These are phyloP conservation scores for Begonia loranthoides DNA, from an alignment of 306 rosid genomes.

Conservation along the genomic window DNA sequence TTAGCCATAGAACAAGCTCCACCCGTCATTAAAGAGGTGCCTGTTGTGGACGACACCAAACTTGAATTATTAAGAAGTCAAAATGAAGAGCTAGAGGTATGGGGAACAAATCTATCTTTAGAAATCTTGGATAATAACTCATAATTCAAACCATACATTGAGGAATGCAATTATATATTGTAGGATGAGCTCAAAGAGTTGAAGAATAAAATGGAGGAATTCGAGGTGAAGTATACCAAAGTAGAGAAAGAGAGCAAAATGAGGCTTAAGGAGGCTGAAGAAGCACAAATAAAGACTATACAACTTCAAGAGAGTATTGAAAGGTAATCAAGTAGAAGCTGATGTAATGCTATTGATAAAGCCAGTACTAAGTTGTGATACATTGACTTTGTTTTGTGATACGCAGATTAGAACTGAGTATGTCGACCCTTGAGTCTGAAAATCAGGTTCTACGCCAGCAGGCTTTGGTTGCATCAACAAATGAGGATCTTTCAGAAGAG, in stretches of 20 bases:
- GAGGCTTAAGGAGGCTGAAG: slow-evolving; percentile 62
- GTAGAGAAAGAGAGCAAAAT: slow-evolving; percentile 36
- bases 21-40: slow-evolving; percentile 74
- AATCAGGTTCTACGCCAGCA: slow-evolving; percentile 81
- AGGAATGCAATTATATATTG: slow-evolving; percentile 12
- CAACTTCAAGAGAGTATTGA: slow-evolving; percentile 70
- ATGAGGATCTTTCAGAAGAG: slow-evolving; percentile 66
- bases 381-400: slow-evolving; percentile 14
- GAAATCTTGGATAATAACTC: too few species aligned
- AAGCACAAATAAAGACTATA: slow-evolving; percentile 43
- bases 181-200: slow-evolving; percentile 49
- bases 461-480: slow-evolving; percentile 60
- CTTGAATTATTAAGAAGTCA: slow-evolving; percentile 51
- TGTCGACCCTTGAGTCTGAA: slow-evolving; percentile 76
- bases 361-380: slow-evolving; percentile 5
- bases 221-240: slow-evolving; percentile 37
- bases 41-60: slow-evolving; percentile 60
- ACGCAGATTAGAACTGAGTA: slow-evolving; percentile 54
- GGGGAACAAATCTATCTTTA: neutral
- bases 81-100: slow-evolving; percentile 61
- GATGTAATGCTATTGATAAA: neutral
- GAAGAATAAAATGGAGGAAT: slow-evolving; percentile 44
- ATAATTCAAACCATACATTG: neutral
- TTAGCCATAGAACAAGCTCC: slow-evolving; percentile 81
- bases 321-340: slow-evolving; percentile 32